Evolutionary conservation across 2,329 filamentous ascomycete genomes (phyloP), one percentile per base, ranked within the genome.

Genomic region (Cercospora berteroae): DNA sequence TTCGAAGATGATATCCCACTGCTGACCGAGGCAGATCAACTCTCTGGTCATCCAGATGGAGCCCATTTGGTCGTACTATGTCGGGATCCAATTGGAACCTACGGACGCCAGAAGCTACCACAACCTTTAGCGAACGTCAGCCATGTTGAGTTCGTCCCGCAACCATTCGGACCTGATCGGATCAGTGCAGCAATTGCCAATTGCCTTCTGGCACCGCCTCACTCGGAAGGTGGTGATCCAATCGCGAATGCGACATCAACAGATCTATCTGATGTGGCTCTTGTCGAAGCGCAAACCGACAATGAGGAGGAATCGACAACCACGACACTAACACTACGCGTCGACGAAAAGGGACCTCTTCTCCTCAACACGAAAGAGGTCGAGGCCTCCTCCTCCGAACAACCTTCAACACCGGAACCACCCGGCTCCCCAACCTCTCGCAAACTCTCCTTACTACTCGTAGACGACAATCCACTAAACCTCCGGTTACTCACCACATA

Each of bases 401-500:
- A 50, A 12, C 44, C 60, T 13, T 55, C 23, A 13, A 50, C 60
- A n/a, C 60, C 60, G 9, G 44, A 63, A 29, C 60, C 42, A 7
- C 27, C 60, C n/a, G 23, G 25, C 18, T 33, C 29, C 8, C 60
- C 44, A 23, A 25, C 2, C 8, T 25, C 13, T 36, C 60, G 29
- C 20, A 63, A 63, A 29, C 27, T 63, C 16, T 57, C 66, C 13
- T 67, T 76, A 10, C 66, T 77, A 1, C 63, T 78, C 0, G 75
- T 77, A 4, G 76, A 78, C 57, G 76, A 78, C 63, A 77, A 77
- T 63, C 66, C 68, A 0, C 69, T 78, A 63, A 77, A 78, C 60
- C 71, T 78, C 4, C 42, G 60, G 6, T 59, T 75, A 3, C 68
- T 74, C 7, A 42, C 64, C 12, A 67, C 63, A 44, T 74, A 69